Evolutionary conservation across 345 rosid genomes (phyloP).

Genomic region (Brassica cretica): DNA sequence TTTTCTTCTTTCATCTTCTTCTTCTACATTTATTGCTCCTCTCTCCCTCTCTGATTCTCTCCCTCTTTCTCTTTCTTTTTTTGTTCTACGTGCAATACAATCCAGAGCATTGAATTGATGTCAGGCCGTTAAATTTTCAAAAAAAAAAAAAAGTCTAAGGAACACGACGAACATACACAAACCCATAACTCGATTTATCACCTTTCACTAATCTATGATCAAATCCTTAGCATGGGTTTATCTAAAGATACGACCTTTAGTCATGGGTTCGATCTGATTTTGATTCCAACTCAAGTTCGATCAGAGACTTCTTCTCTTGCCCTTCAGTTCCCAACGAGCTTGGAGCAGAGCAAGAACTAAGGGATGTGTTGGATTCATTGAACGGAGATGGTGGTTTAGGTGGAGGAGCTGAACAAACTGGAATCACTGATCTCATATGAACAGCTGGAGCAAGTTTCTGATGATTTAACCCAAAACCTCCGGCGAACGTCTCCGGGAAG

Average conservation of each 20-base stretch:
- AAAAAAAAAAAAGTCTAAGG: slow-evolving; percentile 30
- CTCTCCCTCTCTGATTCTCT: slow-evolving; percentile 31
- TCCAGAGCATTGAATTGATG: slow-evolving; percentile 40
- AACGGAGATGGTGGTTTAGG: slow-evolving; percentile 1
- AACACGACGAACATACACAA: slow-evolving; percentile 37
- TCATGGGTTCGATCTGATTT: slow-evolving; percentile 21
- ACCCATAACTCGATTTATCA: slow-evolving; percentile 10
- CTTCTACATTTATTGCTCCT: slow-evolving; percentile 46
- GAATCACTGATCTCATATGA: slow-evolving; percentile 73
- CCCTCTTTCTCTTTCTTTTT: slow-evolving; percentile 14
- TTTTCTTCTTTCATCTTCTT: slow-evolving; percentile 54
- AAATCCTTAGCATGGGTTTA: slow-evolving; percentile 20
- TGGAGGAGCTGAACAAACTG: slow-evolving; percentile 74
- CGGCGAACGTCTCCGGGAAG: slow-evolving; percentile 31
- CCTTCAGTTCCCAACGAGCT: not conserved
- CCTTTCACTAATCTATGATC: not conserved
- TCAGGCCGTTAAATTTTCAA: slow-evolving; percentile 37
- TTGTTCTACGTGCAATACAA: slow-evolving; percentile 22
- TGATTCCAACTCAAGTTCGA: not conserved
- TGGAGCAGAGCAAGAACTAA: not conserved
- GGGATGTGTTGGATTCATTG: not conserved
- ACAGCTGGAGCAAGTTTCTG: slow-evolving; percentile 62
- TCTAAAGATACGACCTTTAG: slow-evolving; percentile 19
- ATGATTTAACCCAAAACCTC: slow-evolving; percentile 32
- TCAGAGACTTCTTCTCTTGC: slow-evolving; percentile 5